These are phyloP conservation scores for Fistulinella prunicolor DNA, from an alignment of 768 basidiomycete genomes.

Conservation along the genomic window DNA sequence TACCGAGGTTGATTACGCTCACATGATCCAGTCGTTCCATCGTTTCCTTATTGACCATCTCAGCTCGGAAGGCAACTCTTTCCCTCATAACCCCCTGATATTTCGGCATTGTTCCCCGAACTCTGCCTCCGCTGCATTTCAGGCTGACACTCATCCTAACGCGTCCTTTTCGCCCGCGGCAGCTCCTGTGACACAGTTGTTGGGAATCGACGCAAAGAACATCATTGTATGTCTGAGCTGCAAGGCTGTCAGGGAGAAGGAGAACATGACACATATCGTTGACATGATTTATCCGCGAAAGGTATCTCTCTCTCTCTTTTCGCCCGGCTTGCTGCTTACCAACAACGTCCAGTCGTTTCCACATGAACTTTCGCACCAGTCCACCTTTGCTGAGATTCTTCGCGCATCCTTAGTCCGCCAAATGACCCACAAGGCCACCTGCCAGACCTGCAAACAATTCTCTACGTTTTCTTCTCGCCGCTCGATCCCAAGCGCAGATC, in stretches of 20 bases:
- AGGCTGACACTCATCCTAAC: constrained; percentile 17
- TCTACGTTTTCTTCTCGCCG: constrained; percentile 69
- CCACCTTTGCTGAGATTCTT: constrained; percentile 67
- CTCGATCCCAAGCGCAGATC: constrained; percentile 55
- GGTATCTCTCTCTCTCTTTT: constrained; percentile 39
- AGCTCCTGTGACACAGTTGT: constrained; percentile 80
- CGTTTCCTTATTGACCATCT: constrained; percentile 89
- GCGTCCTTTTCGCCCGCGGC: constrained; percentile 37
- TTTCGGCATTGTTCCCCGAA: constrained; percentile 27
- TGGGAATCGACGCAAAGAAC: constrained; percentile 78
- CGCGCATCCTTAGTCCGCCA: constrained; percentile 76
- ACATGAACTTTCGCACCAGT: constrained; percentile 37
- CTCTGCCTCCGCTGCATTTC: constrained; percentile 9
- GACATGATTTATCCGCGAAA: constrained; percentile 87
- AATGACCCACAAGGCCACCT: constrained; percentile 82
- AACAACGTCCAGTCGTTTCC: constrained; percentile 28
- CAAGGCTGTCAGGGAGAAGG: constrained; percentile 66
- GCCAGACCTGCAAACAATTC: constrained; percentile 78
- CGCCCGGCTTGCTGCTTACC: neutral
- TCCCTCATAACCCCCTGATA: constrained; percentile 58
- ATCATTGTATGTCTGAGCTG: constrained; percentile 74
- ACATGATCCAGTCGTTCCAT: constrained; percentile 93
- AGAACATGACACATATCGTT: constrained; percentile 75
- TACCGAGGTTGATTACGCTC: constrained; percentile 72
- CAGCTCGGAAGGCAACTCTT: constrained; percentile 65